Percentiles rank a stretch among this genome's conserved stretches.
These are phyloP conservation scores for Ceratobasidium sp. DNA, from an alignment of 1,284 basidiomycete genomes.

Conservation along the genomic window DNA sequence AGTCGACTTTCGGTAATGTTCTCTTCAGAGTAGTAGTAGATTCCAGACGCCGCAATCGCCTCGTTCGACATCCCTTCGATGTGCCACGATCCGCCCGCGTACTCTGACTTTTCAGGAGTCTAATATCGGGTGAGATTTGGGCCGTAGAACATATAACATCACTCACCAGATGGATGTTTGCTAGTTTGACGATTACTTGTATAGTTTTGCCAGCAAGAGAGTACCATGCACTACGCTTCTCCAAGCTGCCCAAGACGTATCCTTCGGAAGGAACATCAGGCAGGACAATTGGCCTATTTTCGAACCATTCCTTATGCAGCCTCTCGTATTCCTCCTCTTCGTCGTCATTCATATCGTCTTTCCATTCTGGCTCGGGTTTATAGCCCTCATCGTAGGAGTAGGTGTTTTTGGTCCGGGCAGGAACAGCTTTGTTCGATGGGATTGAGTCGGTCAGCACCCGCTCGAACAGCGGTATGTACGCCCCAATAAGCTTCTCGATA, in stretches of 20 bases:
- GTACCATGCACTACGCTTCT: conserved; percentile 49
- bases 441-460: conserved; percentile 62
- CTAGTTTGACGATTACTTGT: conserved; percentile 67
- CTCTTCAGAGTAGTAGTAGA: conserved; percentile 32
- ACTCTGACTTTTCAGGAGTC: conserved; percentile 60
- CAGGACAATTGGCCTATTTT: conserved; percentile 44
- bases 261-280: conserved; percentile 47
- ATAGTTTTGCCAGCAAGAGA: conserved; percentile 53
- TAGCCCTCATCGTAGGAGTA: conserved; percentile 7
- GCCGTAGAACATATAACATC: not conserved
- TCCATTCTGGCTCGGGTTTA: conserved; percentile 6
- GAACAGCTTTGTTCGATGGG: conserved; percentile 39
- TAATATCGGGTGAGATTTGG: conserved; percentile 41
- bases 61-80: too few species aligned
- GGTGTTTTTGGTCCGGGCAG: not conserved
- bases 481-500: conserved; percentile 50
- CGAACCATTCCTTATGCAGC: conserved; percentile 24
- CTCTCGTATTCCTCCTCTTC: conserved; percentile 14
- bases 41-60: too few species aligned
- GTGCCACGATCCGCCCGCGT: conserved; percentile 52
- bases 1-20: conserved; percentile 40
- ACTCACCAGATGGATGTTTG: conserved; percentile 60
- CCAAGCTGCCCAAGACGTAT: conserved; percentile 38
- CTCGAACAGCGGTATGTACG: conserved; percentile 55
- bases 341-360: conserved; percentile 1